Evolutionary conservation across 2,329 filamentous ascomycete species (phyloP), one percentile per base, ranked within the genome.

Genomic region (Thelonectria rubi): DNA sequence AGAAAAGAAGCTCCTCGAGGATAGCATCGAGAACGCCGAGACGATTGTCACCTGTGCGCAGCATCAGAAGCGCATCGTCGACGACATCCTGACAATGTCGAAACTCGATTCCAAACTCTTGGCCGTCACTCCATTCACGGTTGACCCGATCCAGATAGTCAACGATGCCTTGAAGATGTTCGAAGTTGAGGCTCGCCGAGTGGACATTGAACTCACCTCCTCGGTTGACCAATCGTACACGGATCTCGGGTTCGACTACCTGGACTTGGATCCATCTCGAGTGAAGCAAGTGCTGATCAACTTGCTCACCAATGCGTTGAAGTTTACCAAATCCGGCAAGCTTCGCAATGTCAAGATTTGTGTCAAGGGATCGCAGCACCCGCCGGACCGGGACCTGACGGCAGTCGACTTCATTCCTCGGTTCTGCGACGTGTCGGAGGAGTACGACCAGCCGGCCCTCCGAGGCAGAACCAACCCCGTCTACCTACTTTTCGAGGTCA

Each of bases 211-310:
- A 49, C 82, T 94, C 66, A 82, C 84, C 20, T 88, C 91, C 67
- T 78, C 84, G 2, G 81, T 91, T 12, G 87, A 90, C 66, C 73
- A 83, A 15, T 89, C 88, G 0, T 91, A 88, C 71, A 78, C 78
- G 4, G 77, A 82, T 1, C 78, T 88, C 1, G 77, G 77, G 0
- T 78, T 91, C 34, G 86, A 90, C 37, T 93, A 87, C 81, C 86
- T 93, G 3, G 77, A 82, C 34, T 76, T 93, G 26, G 92, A 94
- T 72, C 89, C 91, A 0, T 90, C 88, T 15, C 84, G 91, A 21
- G 87, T 94, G 51, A 84, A 91, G 53, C 91, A 94, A 74, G 89
- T 94, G 1, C 80, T 94, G 3, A 93, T 94, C 73, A 94, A 94
- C 69, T 82, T 94, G 1, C 85, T 91, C 9, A 92, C 91, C 8